Percentiles rank a stretch among this genome's conserved stretches.
Evolutionary conservation across 2,329 filamentous ascomycete species (phyloP).

Genomic region (Pestalotiopsis sp.): DNA sequence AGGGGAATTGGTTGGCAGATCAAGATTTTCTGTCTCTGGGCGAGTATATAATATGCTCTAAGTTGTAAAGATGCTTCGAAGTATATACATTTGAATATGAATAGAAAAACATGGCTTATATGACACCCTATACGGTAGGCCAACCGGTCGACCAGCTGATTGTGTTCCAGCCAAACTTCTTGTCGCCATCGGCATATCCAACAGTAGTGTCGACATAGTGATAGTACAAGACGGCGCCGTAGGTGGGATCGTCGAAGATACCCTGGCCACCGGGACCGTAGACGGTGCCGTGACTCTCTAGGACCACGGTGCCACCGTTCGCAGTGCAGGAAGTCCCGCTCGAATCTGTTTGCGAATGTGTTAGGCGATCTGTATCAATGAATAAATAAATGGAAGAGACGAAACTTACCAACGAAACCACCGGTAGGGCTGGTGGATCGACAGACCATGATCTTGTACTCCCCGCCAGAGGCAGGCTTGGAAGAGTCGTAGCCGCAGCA

Average conservation of each 20-base stretch:
- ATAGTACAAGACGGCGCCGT: constrained; percentile 63
- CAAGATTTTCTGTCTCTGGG: too few species aligned
- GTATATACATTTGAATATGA: not conserved
- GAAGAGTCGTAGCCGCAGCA: constrained; percentile 63
- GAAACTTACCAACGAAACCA: constrained; percentile 48
- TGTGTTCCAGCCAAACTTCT: constrained; percentile 54
- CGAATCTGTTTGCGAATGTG: constrained; percentile 34
- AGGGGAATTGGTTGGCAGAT: too few species aligned
- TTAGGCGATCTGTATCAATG: not conserved
- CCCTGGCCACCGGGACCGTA: constrained; percentile 68
- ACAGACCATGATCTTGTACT: constrained; percentile 70
- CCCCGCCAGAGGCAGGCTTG: constrained; percentile 54
- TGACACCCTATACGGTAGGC: constrained; percentile 37
- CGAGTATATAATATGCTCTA: not conserved
- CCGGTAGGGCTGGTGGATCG: constrained; percentile 53
- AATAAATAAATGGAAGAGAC: not conserved
- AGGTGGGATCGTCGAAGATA: constrained; percentile 50
- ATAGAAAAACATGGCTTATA: not conserved
- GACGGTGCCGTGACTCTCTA: constrained; percentile 58
- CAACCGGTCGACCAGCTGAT: constrained; percentile 52
- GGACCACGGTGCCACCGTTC: constrained; percentile 60
- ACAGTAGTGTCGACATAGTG: constrained; percentile 51
- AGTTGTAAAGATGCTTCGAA: not conserved
- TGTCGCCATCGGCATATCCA: constrained; percentile 40
- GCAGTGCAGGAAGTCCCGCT: constrained; percentile 53